These are phyloP conservation scores for Aspergillus hortae DNA, from an alignment of 2,329 filamentous ascomycete genomes.

Conservation along the genomic window DNA sequence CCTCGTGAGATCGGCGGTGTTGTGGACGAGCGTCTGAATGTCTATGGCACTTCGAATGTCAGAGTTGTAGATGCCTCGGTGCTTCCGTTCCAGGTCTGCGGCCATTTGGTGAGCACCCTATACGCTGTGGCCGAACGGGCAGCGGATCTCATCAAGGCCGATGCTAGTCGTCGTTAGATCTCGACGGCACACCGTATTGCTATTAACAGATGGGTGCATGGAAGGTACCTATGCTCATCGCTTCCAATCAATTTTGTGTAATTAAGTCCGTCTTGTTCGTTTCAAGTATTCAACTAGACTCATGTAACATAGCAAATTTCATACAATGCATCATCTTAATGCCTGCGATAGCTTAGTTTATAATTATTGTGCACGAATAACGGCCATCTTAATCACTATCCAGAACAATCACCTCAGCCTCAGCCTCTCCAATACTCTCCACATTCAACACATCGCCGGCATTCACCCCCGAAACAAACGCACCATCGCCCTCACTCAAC, in stretches of 20 bases:
- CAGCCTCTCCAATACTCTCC: constrained; percentile 65
- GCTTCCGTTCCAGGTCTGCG: constrained; percentile 27
- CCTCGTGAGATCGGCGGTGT: constrained; percentile 32
- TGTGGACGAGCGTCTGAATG: constrained; percentile 24
- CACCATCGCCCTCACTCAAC: constrained; percentile 74
- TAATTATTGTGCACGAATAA: too few relatives aligned
- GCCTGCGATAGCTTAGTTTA: too few relatives aligned
- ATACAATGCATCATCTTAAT: too few relatives aligned
- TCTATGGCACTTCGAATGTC: constrained; percentile 34
- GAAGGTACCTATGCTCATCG: background rate
- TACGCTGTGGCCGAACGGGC: constrained; percentile 31
- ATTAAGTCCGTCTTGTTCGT: too few relatives aligned
- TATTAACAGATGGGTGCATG: too few relatives aligned
- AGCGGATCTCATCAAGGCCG: constrained; percentile 28
- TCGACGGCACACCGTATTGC: too few relatives aligned
- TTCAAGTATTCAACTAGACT: too few relatives aligned
- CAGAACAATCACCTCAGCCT: constrained; percentile 67
- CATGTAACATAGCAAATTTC: too few relatives aligned
- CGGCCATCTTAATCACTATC: constrained; percentile 52
- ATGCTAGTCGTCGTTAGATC: background rate
- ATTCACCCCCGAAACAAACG: constrained; percentile 65
- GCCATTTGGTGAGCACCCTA: constrained; percentile 27
- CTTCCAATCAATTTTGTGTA: background rate
- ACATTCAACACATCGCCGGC: constrained; percentile 62
- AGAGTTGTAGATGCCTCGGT: constrained; percentile 34